Conservation (phyloP, 2,329 filamentous ascomycete genomes). For the Albifimbria verrucaria region DNA sequence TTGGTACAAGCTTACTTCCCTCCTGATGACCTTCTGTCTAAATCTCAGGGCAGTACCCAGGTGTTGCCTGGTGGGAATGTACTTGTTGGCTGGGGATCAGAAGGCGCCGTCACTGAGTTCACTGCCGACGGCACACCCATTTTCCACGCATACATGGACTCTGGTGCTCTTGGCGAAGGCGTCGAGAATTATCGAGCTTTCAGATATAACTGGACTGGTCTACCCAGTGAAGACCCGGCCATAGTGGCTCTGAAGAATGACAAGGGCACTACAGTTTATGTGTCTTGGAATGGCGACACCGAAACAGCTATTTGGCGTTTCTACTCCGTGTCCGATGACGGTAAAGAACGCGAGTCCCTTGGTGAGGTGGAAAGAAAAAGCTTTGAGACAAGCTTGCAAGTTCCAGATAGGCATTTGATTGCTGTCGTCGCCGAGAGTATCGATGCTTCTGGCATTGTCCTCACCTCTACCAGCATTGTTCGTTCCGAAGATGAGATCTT, state of each 20-base stretch:
- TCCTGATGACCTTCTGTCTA: constrained; percentile 40
- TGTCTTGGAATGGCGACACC: constrained; percentile 53
- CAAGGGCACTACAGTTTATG: constrained; percentile 33
- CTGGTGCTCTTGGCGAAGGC: constrained; percentile 25
- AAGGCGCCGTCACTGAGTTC: constrained; percentile 45
- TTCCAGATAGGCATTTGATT: neutral
- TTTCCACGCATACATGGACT: constrained; percentile 49
- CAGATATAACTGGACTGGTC: constrained; percentile 50
- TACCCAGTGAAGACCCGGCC: constrained; percentile 26
- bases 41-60: constrained; percentile 42
- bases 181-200: constrained; percentile 53
- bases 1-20: constrained; percentile 45
- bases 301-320: constrained; percentile 47
- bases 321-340: constrained; percentile 34
- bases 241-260: constrained; percentile 18
- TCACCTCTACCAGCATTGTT: too few relatives aligned
- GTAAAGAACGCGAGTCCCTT: constrained; percentile 24
- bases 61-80: constrained; percentile 50
- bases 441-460: too few relatives aligned
- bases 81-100: constrained; percentile 55
- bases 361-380: constrained; percentile 16
- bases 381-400: neutral
- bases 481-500: too few relatives aligned
- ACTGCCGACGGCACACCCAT: constrained; percentile 44
- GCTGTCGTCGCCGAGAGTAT: neutral